Evolutionary conservation across 2,329 filamentous ascomycete genomes (phyloP).

Genomic region (Triangularia verruculosa): DNA sequence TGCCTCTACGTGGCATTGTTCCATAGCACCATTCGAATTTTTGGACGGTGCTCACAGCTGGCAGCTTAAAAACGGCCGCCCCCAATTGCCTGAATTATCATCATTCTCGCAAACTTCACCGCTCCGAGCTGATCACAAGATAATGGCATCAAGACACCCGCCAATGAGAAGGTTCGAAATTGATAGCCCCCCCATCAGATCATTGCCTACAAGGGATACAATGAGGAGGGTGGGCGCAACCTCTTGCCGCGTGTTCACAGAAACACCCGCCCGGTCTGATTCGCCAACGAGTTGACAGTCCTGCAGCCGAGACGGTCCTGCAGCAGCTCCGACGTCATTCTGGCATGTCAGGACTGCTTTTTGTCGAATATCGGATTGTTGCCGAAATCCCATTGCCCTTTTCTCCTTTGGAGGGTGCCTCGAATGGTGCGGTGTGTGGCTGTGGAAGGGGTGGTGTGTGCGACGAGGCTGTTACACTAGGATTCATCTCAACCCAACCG

Average conservation of each 20-base stretch:
- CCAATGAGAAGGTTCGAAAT: not conserved
- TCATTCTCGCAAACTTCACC: conserved; percentile 1
- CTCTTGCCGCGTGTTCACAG: conserved; percentile 10
- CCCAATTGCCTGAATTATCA: not conserved
- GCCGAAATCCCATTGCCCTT: conserved; percentile 20
- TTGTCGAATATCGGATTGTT: conserved; percentile 17
- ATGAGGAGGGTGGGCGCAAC: not conserved
- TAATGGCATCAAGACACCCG: not conserved
- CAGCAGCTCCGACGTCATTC: conserved; percentile 21
- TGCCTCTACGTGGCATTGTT: not conserved
- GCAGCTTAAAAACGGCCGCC: not conserved
- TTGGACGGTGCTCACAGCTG: not conserved
- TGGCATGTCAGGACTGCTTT: conserved; percentile 6
- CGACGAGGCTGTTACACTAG: not conserved
- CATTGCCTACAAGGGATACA: not conserved
- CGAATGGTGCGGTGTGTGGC: not conserved
- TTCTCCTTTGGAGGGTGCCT: not conserved
- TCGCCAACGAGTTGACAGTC: not conserved
- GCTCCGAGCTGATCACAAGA: not conserved
- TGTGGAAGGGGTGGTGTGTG: not conserved
- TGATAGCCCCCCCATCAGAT: conserved; percentile 14
- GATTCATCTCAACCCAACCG: not conserved
- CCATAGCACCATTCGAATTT: not conserved
- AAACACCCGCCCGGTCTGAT: conserved; percentile 7
- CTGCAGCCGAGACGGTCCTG: not conserved